These are phyloP conservation scores for Protostelium mycophagum DNA, from an alignment of 78 protist species.

Conservation along the genomic window DNA sequence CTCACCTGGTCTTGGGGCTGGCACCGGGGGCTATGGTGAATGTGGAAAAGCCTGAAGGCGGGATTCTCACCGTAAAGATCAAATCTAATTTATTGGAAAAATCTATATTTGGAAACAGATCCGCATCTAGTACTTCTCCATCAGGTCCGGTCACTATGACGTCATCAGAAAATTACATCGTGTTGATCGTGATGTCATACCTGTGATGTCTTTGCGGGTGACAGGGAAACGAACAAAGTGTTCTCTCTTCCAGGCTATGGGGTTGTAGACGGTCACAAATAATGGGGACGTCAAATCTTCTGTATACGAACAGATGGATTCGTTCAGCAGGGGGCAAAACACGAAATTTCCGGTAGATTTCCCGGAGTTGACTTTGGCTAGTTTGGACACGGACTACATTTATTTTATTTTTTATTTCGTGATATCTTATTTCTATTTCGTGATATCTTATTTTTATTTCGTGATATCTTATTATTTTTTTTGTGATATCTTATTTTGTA, in stretches of 20 bases:
- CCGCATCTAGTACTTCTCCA: background rate
- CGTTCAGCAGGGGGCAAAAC: conserved; percentile 45
- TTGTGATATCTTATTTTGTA: no score
- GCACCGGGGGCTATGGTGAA: background rate
- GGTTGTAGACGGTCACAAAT: conserved; percentile 33
- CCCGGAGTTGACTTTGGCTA: no score
- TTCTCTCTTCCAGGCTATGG: conserved; percentile 18
- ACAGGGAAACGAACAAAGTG: conserved; percentile 31
- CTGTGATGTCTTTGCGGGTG: conserved; percentile 10
- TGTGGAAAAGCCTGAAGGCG: conserved; percentile 37
- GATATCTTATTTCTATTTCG: no score
- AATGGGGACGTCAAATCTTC: conserved; percentile 4
- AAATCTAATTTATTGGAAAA: background rate
- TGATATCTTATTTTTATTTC: no score
- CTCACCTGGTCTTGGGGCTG: background rate
- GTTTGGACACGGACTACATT: no score
- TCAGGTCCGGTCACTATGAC: background rate
- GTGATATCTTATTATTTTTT: no score
- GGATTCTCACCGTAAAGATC: conserved; percentile 1
- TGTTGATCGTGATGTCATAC: background rate
- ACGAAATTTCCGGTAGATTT: background rate
- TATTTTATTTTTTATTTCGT: no score
- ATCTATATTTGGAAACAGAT: background rate
- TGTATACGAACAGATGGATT: conserved; percentile 24
- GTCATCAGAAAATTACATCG: background rate